Evolutionary conservation across 768 basidiomycete species (phyloP).

Genomic region (Naganishia antarctica): DNA sequence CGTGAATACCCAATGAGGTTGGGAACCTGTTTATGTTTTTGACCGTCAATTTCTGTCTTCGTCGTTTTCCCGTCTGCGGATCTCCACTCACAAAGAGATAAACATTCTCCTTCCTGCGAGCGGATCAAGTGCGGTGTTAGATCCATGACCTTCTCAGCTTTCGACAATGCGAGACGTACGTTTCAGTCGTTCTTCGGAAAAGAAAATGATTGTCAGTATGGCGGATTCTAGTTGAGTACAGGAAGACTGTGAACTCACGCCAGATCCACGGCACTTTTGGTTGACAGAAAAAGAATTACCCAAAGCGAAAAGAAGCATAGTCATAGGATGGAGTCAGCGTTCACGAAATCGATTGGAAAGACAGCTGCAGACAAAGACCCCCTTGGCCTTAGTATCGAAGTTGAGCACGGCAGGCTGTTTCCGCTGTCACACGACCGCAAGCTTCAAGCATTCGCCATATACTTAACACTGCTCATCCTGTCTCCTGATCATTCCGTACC

Average conservation of each 20-base stretch:
- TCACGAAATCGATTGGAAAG: too few relatives aligned
- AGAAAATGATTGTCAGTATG: constrained; percentile 3
- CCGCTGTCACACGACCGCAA: too few relatives aligned
- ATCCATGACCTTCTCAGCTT: background rate
- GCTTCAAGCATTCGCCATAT: too few relatives aligned
- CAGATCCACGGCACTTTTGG: constrained; percentile 43
- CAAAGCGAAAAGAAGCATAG: background rate
- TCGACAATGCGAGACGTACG: background rate
- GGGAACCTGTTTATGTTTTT: constrained; percentile 51
- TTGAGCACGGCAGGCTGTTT: too few relatives aligned
- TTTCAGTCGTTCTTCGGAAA: constrained; percentile 8
- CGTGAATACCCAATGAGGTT: constrained; percentile 92
- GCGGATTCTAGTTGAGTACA: background rate
- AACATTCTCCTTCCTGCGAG: constrained; percentile 69
- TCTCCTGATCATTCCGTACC: too few relatives aligned
- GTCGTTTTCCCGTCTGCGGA: too few relatives aligned
- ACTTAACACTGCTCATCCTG: too few relatives aligned
- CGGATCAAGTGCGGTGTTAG: constrained; percentile 7
- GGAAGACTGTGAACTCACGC: constrained; percentile 36
- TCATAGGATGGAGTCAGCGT: too few relatives aligned
- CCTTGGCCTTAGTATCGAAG: too few relatives aligned
- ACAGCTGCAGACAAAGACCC: too few relatives aligned
- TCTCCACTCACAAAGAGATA: constrained; percentile 71
- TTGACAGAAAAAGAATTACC: background rate
- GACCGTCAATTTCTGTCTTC: background rate